Evolutionary conservation across 129 eudicot genomes (phyloP).

Genomic region (Solidago caesia): DNA sequence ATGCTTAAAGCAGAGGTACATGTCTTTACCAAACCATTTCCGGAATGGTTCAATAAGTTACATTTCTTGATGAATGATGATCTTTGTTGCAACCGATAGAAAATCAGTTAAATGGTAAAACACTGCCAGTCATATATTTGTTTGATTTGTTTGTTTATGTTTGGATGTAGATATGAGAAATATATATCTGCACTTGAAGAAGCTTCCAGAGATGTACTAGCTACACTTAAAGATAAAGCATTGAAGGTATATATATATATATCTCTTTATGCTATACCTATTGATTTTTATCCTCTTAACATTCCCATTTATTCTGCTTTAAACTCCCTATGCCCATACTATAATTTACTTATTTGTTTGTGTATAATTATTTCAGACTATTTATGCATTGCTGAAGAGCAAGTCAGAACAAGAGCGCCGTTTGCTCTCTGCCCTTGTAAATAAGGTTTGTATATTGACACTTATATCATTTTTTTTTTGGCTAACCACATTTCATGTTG

Average conservation of each 20-base stretch:
- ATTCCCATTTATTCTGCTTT: background rate
- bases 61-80: background rate
- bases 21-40: background rate
- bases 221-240: slow-evolving; percentile 82
- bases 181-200: slow-evolving; percentile 85
- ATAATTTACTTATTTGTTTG: slow-evolving; percentile 6
- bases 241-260: slow-evolving; percentile 55
- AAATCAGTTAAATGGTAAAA: background rate
- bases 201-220: slow-evolving; percentile 82
- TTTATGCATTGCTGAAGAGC: slow-evolving; percentile 69
- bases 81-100: background rate
- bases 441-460: slow-evolving; percentile 52
- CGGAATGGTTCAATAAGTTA: background rate
- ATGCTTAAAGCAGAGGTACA: slow-evolving; percentile 82
- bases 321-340: background rate
- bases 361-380: slow-evolving; percentile 47
- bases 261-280: slow-evolving; percentile 17
- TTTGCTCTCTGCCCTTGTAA: slow-evolving; percentile 81
- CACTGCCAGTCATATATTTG: background rate
- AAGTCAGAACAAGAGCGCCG: slow-evolving; percentile 98
- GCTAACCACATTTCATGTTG: background rate
- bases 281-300: background rate
- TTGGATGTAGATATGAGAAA: slow-evolving; percentile 65
- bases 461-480: background rate
- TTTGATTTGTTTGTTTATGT: slow-evolving; percentile 5